Evolutionary conservation across 2,329 filamentous ascomycete genomes (phyloP).

Genomic region (Rutstroemia sp.): DNA sequence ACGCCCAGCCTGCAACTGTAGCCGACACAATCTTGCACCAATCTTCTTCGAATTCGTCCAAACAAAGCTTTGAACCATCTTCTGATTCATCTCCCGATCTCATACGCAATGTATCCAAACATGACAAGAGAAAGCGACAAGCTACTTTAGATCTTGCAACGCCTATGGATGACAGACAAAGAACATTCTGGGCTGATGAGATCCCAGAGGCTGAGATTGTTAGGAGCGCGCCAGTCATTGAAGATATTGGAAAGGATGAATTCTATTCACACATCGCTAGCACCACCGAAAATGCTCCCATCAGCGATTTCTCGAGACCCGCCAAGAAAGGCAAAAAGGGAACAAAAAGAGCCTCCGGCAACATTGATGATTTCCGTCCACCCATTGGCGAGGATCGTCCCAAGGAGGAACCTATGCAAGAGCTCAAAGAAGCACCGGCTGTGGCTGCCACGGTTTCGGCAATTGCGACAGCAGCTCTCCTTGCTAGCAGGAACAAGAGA

Average conservation of each 20-base stretch:
- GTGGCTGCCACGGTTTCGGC: slow-evolving; percentile 16
- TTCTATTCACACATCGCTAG: slow-evolving; percentile 26
- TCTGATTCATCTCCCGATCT: slow-evolving; percentile 8
- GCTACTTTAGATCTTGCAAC: slow-evolving; percentile 14
- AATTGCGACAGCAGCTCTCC: slow-evolving; percentile 17
- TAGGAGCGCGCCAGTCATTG: slow-evolving; percentile 23
- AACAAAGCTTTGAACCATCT: neutral
- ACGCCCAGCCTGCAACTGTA: neutral
- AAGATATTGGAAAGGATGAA: slow-evolving; percentile 25
- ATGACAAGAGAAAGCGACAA: slow-evolving; percentile 29
- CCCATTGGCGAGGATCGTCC: slow-evolving; percentile 6
- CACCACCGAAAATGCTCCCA: slow-evolving; percentile 17
- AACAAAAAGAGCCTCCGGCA: slow-evolving; percentile 26
- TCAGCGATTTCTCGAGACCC: slow-evolving; percentile 22
- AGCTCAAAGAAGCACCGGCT: slow-evolving; percentile 19
- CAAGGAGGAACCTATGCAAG: slow-evolving; percentile 15
- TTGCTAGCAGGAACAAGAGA: slow-evolving; percentile 8
- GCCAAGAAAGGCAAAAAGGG: slow-evolving; percentile 35
- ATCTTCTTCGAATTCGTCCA: neutral
- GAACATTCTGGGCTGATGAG: slow-evolving; percentile 27
- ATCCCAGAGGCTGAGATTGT: slow-evolving; percentile 25
- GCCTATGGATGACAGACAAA: slow-evolving; percentile 9
- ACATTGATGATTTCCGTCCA: slow-evolving; percentile 7
- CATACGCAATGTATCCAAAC: slow-evolving; percentile 20
- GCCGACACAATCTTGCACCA: neutral